Percentiles rank a stretch among this genome's conserved stretches.
phyloP scores from a whole-genome alignment of 1,139 yeast species.

The Trichomonascaceae sp. region DNA sequence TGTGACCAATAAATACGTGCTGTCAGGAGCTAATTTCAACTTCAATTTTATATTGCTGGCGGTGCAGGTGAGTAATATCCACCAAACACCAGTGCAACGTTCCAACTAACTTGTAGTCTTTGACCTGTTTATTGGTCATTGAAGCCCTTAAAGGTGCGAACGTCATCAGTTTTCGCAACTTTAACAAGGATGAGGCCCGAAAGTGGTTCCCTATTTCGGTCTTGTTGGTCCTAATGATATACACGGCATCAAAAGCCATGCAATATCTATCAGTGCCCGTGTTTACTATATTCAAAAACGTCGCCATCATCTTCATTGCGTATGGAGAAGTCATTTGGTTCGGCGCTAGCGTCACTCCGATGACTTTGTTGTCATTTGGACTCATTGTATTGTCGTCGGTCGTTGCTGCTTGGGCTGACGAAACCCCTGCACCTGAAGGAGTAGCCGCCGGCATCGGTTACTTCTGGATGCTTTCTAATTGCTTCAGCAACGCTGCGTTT shows the following conservation, averaged over 20 bases:
- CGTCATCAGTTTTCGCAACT: conserved; percentile 77
- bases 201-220: conserved; percentile 90
- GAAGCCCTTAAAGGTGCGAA: conserved; percentile 64
- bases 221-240: conserved; percentile 85
- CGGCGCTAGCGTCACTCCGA: conserved; percentile 84
- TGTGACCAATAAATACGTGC: conserved; percentile 92
- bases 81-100: too few relatives aligned
- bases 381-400: conserved; percentile 91
- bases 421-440: conserved; percentile 28
- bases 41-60: conserved; percentile 80
- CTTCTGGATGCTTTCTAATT: conserved; percentile 94
- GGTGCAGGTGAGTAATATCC: conserved; percentile 26
- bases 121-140: conserved; percentile 74
- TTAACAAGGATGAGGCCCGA: conserved; percentile 82
- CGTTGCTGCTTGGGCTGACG: conserved; percentile 90
- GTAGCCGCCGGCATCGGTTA: conserved; percentile 62
- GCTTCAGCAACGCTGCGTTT: conserved; percentile 89
- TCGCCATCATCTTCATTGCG: conserved; percentile 93
- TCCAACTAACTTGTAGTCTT: conserved; percentile 17
- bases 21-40: conserved; percentile 76
- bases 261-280: conserved; percentile 90
- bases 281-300: conserved; percentile 94
- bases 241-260: conserved; percentile 92
- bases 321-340: conserved; percentile 98
- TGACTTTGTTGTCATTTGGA: conserved; percentile 82